Evolutionary conservation across 129 eudicot genomes (phyloP).

Genomic region (Lactuca sativa): DNA sequence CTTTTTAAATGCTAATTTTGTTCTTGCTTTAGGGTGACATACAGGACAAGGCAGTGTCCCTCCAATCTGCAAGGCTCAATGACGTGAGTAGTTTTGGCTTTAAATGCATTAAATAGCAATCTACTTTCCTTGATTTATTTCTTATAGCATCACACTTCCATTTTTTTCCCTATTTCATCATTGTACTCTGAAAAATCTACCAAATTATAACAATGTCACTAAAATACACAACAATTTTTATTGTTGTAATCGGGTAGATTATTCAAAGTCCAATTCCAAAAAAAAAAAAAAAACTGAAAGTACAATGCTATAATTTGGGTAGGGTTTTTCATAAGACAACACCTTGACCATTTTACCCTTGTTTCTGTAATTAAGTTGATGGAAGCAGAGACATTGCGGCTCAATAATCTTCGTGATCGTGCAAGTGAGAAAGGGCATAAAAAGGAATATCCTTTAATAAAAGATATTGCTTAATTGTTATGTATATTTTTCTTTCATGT

Average conservation of each 20-base stretch:
- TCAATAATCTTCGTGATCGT: conserved; percentile 77
- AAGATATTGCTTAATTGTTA: not conserved
- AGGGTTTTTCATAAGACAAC: not conserved
- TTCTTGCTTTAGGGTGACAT: conserved; percentile 68
- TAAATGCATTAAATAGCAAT: no score
- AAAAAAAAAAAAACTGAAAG: no score
- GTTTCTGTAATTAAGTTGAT: conserved; percentile 46
- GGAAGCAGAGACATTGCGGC: conserved; percentile 69
- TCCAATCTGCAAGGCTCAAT: conserved; percentile 62
- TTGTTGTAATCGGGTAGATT: no score
- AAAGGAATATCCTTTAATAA: conserved; percentile 74
- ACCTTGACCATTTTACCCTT: conserved; percentile 4
- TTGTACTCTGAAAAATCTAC: no score
- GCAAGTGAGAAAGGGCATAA: conserved; percentile 87
- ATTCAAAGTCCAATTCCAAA: no score
- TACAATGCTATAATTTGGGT: not conserved
- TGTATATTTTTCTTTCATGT: not conserved
- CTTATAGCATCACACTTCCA: no score
- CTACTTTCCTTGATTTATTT: no score
- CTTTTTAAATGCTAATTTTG: conserved; percentile 1
- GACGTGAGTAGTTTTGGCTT: conserved; percentile 54
- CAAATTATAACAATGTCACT: no score
- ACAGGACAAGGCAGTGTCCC: conserved; percentile 68
- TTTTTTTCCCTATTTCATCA: no score
- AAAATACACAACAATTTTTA: no score